Base-by-base conservation (phyloP, 2,329 filamentous ascomycete genomes). In the Colletotrichum liaoningense region DNA sequence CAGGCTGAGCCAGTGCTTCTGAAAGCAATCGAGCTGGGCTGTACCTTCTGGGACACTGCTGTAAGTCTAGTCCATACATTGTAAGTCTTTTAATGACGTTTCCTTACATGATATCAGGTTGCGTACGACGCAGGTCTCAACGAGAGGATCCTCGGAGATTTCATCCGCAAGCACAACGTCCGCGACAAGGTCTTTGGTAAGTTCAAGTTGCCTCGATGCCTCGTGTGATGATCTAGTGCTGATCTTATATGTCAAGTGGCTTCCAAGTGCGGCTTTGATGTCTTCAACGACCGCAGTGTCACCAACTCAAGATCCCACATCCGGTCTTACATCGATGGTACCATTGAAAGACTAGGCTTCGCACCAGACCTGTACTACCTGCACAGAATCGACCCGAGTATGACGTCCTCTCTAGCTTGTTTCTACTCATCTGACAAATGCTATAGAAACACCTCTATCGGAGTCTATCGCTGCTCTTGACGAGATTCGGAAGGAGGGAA, bases 81-180 rank as follows among this genome's bases (percentile, higher is more conserved):
- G 16, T 1, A 57, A 8, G 8, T 4, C 9, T n/a, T 6, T 19
- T 19, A 1, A 57, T 30, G 4, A 6, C 42, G 16, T 28, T 22
- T 4, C 4, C 55, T 57, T 9, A 57, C 14, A 1, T 19, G 7
- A 1, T 8, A 8, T 11, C 55, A 86, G 84, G 85, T 87, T 35
- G 80, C 83, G 3, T 88, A 87, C 70, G 76, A 80, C 76, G 81
- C 82, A 1, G 86, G 86, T 42, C 81, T 86, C 16, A 88, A 88
- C 59, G 86, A 88, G 67, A 87, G 85, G 77, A 81, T 88, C 0
- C 55, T 88, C 0, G 86, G 86, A 4, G 84, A 87, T 35, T 88
- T 88, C 73, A 86, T 88, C 72, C 78, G 83, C 30, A 88, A 87
- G 75, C 85, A 88, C 77, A 85, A 87, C 58, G 79, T 85, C 9